These are phyloP conservation scores for Dipteronia sinensis DNA, from an alignment of 345 rosid genomes.

Conservation along the genomic window DNA sequence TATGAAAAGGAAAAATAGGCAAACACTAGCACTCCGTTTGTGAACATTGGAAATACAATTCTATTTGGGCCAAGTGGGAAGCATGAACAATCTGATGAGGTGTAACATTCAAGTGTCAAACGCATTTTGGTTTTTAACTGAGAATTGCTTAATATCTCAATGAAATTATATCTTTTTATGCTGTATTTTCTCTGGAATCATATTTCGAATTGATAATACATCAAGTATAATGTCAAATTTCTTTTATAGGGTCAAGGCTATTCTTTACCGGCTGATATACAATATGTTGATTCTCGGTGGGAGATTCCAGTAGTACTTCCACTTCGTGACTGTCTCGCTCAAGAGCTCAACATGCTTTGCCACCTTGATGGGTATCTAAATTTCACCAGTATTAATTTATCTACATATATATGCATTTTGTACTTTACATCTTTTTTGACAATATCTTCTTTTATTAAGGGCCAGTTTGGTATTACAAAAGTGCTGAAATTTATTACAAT, in stretches of 20 bases:
- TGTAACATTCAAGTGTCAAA: background rate
- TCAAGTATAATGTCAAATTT: background rate
- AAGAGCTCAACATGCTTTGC: constrained; percentile 71
- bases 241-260: constrained; percentile 82
- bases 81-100: background rate
- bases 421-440: background rate
- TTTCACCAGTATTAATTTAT: constrained; percentile 1
- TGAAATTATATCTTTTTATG: background rate
- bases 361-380: constrained; percentile 67
- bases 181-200: background rate
- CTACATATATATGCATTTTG: background rate
- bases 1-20: background rate
- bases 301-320: constrained; percentile 77
- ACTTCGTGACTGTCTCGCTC: constrained; percentile 79
- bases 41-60: background rate
- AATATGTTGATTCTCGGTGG: constrained; percentile 89
- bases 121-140: background rate
- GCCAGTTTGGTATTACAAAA: too few species aligned
- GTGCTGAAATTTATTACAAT: too few species aligned
- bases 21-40: background rate
- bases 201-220: background rate
- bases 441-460: background rate
- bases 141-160: background rate
- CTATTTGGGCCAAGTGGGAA: background rate
- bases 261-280: constrained; percentile 94